phyloP scores from a whole-genome alignment of 441 rosid species.

The Gossypium lobatum region DNA sequence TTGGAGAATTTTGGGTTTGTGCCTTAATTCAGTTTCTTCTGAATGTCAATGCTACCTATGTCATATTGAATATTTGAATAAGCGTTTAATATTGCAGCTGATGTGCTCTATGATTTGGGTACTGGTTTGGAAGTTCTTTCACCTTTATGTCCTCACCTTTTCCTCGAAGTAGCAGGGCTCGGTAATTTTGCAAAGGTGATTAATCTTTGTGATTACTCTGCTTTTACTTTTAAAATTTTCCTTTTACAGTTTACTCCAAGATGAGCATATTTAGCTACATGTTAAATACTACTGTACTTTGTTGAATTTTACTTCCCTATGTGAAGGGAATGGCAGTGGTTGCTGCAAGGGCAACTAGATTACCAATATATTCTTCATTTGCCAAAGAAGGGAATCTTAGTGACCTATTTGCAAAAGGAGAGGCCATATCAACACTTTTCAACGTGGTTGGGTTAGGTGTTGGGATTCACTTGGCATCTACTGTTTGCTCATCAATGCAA shows the following conservation, averaged over 20 bases:
- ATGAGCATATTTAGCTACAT: background rate
- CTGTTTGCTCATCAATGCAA: constrained; percentile 78
- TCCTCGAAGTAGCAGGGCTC: constrained; percentile 94
- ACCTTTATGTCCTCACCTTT: constrained; percentile 81
- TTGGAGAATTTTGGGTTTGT: constrained; percentile 85
- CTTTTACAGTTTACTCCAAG: background rate
- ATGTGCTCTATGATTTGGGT: constrained; percentile 85
- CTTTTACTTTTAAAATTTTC: background rate
- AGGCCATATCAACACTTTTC: constrained; percentile 94
- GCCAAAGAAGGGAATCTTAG: constrained; percentile 98
- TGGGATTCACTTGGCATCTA: constrained; percentile 86
- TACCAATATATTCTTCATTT: constrained; percentile 89
- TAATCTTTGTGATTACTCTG: background rate
- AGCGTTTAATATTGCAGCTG: constrained; percentile 49
- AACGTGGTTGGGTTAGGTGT: constrained; percentile 72
- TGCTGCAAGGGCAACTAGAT: constrained; percentile 94
- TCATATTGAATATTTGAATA: constrained; percentile 16
- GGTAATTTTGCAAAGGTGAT: constrained; percentile 91
- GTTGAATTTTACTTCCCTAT: constrained; percentile 14
- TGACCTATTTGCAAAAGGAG: constrained; percentile 94
- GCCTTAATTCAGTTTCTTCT: constrained; percentile 7
- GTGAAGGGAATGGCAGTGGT: constrained; percentile 92
- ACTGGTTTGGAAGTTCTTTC: constrained; percentile 88
- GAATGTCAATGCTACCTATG: background rate
- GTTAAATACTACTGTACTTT: background rate